Conservation (phyloP, 306 rosid species). For the Clitoria ternatea region DNA sequence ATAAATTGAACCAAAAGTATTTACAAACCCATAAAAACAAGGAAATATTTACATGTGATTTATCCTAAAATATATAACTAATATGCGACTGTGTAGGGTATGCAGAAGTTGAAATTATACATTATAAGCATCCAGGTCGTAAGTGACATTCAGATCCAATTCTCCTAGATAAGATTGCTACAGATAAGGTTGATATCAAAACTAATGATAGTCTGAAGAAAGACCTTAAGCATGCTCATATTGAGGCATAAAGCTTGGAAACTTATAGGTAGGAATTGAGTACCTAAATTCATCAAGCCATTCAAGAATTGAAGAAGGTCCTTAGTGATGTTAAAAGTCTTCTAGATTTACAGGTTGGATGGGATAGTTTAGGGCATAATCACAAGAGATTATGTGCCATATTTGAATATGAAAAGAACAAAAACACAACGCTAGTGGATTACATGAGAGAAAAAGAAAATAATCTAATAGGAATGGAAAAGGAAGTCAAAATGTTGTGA, state of each 20-base stretch:
- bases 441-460: constrained; percentile 70
- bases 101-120: constrained; percentile 56
- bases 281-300: constrained; percentile 45
- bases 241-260: constrained; percentile 64
- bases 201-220: constrained; percentile 64
- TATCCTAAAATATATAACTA: no score
- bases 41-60: no score
- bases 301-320: constrained; percentile 55
- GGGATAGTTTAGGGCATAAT: constrained; percentile 60
- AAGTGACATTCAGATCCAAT: constrained; percentile 69
- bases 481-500: constrained; percentile 71
- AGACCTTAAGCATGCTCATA: constrained; percentile 60
- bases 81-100: constrained; percentile 55
- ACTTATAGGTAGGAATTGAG: constrained; percentile 56
- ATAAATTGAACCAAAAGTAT: no score
- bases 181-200: constrained; percentile 54
- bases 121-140: constrained; percentile 79
- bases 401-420: constrained; percentile 68
- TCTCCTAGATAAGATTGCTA: constrained; percentile 66
- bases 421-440: constrained; percentile 68
- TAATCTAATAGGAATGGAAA: constrained; percentile 66
- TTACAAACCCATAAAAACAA: no score
- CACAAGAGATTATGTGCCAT: constrained; percentile 54
- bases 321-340: constrained; percentile 41
- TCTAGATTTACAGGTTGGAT: constrained; percentile 58